Evolutionary conservation across 2,329 filamentous ascomycete genomes (phyloP).

Genomic region (Cercospora sp.): DNA sequence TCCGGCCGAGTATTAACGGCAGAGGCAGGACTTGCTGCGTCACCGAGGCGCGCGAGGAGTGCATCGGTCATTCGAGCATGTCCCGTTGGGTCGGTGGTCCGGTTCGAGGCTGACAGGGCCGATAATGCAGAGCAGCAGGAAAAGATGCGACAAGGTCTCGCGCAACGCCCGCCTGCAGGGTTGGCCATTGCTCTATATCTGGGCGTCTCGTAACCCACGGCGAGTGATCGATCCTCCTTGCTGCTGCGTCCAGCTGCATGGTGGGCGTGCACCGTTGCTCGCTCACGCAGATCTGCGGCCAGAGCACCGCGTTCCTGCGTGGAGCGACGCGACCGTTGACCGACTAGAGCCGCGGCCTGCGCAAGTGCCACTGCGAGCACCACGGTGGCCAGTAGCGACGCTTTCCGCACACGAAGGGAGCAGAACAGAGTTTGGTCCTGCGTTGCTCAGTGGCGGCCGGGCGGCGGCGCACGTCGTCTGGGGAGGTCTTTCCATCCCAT

Average conservation of each 20-base stretch:
- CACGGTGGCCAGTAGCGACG: neutral
- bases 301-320: slow-evolving; percentile 1
- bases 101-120: slow-evolving; percentile 4
- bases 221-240: slow-evolving; percentile 7
- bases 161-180: slow-evolving; percentile 1
- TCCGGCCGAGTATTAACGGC: slow-evolving; percentile 28
- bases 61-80: slow-evolving; percentile 13
- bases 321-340: neutral
- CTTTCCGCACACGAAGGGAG: neutral
- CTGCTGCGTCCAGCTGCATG: slow-evolving; percentile 10
- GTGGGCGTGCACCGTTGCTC: neutral
- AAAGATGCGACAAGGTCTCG: neutral
- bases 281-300: neutral
- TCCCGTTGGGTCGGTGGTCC: slow-evolving; percentile 6
- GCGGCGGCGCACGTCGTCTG: neutral
- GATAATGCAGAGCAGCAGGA: neutral
- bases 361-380: neutral
- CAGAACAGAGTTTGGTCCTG: neutral
- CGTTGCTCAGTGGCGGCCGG: neutral
- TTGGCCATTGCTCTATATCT: slow-evolving; percentile 4
- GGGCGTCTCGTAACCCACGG: slow-evolving; percentile 1
- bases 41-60: slow-evolving; percentile 25
- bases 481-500: neutral
- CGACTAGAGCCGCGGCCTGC: neutral
- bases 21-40: slow-evolving; percentile 28